Evolutionary conservation across 257 asterid species (phyloP), one percentile per base, ranked within the genome.

Genomic region (Jacaranda mimosifolia): DNA sequence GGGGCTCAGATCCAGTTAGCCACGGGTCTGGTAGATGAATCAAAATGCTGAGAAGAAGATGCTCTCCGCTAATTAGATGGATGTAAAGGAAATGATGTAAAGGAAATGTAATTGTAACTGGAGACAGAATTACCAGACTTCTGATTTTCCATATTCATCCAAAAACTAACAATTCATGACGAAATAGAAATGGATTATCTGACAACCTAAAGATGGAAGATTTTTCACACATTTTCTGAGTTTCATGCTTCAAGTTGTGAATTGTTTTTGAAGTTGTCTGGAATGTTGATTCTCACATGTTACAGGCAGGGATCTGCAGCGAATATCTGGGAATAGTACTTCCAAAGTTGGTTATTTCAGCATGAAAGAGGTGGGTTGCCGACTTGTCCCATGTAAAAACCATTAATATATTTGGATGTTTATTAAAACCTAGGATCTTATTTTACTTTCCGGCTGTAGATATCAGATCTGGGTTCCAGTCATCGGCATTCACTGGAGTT

Each of bases 251-350:
- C 76, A 40, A 43, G 68, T 70, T 79, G 77, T 55, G 59, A 63
- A 74, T 21, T 83, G 73, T 80, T 65, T 42, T 19, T 70, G n/a
- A 75, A 67, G 59, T 72, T 72, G 81, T 86, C 77, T 77, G 86
- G 89, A 85, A 68, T 86, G 83, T 90, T 95, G 97, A 91, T 91
- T 91, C 89, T 91, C 88, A 91, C 96, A 80, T 87, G 85, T 81
- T 85, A 67, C 94, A 93, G 97, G 87, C 97, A 93, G 98, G 97
- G 98, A 95, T 58, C 91, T 95, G 91, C 99, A 95, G 90, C 89
- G 72, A 75, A 74, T 95, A 75, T 84, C 95, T 85, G 97, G 97
- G 71, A 91, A 91, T 81, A 77, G 59, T 70, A 83, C 96, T 42
- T 86, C 93, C 79, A 93, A 82, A 85, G 97, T 88, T 79, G 98